phyloP scores from a whole-genome alignment of 169 alveolate genomes.

The Eimeria zaria region DNA sequence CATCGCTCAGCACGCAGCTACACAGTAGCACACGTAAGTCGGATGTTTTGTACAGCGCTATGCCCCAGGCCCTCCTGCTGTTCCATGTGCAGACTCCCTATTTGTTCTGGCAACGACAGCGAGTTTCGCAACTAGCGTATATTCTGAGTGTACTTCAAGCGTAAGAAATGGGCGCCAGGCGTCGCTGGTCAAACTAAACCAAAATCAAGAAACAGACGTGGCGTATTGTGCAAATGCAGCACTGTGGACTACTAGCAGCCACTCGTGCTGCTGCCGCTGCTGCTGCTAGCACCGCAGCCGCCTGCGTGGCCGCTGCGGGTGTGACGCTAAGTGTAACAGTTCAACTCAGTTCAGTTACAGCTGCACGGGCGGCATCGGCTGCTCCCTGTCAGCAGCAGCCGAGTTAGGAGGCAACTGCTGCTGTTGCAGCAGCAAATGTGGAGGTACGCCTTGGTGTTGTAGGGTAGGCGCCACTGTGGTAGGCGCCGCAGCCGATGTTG shows the following conservation, averaged over 20 bases:
- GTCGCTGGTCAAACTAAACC: constrained; percentile 24
- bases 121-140: background rate
- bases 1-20: background rate
- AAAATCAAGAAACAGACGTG: constrained; percentile 3
- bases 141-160: background rate
- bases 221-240: constrained; percentile 11
- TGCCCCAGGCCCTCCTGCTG: background rate
- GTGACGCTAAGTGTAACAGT: background rate
- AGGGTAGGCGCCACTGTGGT: background rate
- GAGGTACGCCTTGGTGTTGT: constrained; percentile 31
- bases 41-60: background rate
- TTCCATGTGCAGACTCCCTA: background rate
- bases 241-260: constrained; percentile 32
- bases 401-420: constrained; percentile 43
- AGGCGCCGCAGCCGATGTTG: constrained; percentile 57
- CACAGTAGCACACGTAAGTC: background rate
- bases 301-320: constrained; percentile 22
- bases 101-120: background rate
- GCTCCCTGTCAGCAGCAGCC: constrained; percentile 54
- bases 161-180: constrained; percentile 26
- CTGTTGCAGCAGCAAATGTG: constrained; percentile 60
- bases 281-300: constrained; percentile 55
- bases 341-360: background rate
- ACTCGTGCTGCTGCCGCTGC: constrained; percentile 3
- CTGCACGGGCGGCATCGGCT: constrained; percentile 38